Base-by-base conservation (phyloP, 257 asterid genomes). In the Echites panduratus region DNA sequence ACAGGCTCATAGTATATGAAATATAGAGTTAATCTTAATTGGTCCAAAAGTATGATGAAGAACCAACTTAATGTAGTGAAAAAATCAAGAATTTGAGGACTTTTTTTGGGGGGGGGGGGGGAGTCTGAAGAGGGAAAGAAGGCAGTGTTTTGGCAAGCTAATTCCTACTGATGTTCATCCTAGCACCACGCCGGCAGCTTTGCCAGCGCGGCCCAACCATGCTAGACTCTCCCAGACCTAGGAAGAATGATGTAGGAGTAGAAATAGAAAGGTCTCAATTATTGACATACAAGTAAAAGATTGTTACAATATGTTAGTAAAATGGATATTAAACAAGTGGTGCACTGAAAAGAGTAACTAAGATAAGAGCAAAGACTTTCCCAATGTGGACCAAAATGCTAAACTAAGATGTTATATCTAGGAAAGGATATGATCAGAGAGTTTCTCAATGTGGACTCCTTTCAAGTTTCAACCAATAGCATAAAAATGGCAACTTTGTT, bases 301-400 rank as follows among this genome's bases (percentile, higher is more conserved):
- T 56, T 22, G 35, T 56, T 35, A 56, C 63, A 2, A 22, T 22
- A 54, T 54, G 26, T 2, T 22, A 16, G 3, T 1, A 58, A 12
- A 59, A 13, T 12, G 66, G n/a, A 12, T 13, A 29, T 29, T 59
- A 12, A 59, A 59, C 47, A 24, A 16, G 45, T 24, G 40, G 68
- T 17, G 11, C 16, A 11, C 68, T 32, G 40, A 62, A 32, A 47
- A 1, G 38, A 4, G 66, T n/a, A 27, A 49, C 9, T 16, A 17
- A 61, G 66, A 61, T 61, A 61, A 61, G 66, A 29, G 22, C 44
- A 32, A 26, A 24, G 64, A 32, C 66, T 32, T 32, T 62, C n/a
- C 6, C 24, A 32, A 62, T 6, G 11, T 5, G 22, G 45, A 7
- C 0, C 53, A 52, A 52, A 19, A 52, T 2, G 59, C n/a, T 7